Percentiles rank a stretch among this genome's conserved stretches.
These are phyloP conservation scores for Penicillium glabrum DNA, from an alignment of 2,329 filamentous ascomycete genomes.

Conservation along the genomic window DNA sequence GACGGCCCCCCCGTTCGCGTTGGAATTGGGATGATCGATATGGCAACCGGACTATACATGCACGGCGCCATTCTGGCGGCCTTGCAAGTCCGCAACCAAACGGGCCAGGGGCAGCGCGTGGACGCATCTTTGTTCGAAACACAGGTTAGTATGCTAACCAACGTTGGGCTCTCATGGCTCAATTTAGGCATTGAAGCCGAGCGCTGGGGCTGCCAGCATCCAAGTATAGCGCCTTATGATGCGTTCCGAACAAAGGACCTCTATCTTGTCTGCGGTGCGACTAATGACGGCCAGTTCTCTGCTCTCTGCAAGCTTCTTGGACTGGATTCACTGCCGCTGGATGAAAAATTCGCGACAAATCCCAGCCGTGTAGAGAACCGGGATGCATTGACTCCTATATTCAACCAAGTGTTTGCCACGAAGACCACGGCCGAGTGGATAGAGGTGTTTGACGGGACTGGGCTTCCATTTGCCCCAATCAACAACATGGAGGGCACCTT, in stretches of 20 bases:
- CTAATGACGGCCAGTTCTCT: constrained; percentile 62
- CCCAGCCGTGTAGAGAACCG: constrained; percentile 63
- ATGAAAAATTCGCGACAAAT: constrained; percentile 59
- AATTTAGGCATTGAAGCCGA: no score
- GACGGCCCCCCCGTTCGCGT: constrained; percentile 94
- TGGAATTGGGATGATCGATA: constrained; percentile 90
- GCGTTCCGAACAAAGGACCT: constrained; percentile 68
- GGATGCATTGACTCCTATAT: constrained; percentile 69
- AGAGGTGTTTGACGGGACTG: constrained; percentile 76
- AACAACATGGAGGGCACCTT: constrained; percentile 89
- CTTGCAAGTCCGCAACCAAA: constrained; percentile 68
- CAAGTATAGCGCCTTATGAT: constrained; percentile 80
- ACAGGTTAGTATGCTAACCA: constrained; percentile 89
- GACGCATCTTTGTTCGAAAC: constrained; percentile 92
- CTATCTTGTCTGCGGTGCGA: constrained; percentile 62
- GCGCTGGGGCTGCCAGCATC: constrained; percentile 58
- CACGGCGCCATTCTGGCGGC: constrained; percentile 94
- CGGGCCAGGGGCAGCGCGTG: constrained; percentile 82
- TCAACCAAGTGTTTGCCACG: constrained; percentile 70
- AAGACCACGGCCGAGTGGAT: constrained; percentile 88
- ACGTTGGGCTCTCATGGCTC: constrained; percentile 59
- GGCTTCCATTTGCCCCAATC: constrained; percentile 89
- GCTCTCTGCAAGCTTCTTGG: constrained; percentile 58
- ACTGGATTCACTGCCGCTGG: constrained; percentile 57
- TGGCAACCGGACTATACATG: constrained; percentile 92